These are phyloP conservation scores for Salix caprea DNA, from an alignment of 345 rosid genomes.

Conservation along the genomic window DNA sequence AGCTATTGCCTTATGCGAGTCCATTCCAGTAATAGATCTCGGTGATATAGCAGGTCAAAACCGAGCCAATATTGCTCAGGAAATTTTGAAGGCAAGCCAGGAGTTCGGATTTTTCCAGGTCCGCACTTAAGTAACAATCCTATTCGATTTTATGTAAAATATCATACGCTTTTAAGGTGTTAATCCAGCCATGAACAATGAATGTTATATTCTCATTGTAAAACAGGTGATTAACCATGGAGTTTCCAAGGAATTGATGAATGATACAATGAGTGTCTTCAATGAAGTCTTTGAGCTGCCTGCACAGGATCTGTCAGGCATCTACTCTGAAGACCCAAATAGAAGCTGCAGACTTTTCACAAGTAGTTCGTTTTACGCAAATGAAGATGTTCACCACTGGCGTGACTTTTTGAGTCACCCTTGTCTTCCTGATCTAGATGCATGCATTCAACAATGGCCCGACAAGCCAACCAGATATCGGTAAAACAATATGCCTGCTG, in stretches of 20 bases:
- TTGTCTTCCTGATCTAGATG: neutral
- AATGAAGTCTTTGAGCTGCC: conserved; percentile 33
- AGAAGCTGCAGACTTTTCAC: too few species aligned
- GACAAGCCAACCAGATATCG: neutral
- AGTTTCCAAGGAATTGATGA: conserved; percentile 20
- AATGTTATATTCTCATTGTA: neutral
- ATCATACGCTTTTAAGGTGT: neutral
- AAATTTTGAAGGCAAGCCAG: conserved; percentile 31
- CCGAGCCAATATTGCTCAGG: neutral
- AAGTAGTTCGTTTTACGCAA: too few species aligned
- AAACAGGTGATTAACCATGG: conserved; percentile 38
- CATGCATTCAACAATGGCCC: neutral
- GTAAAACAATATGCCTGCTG: neutral
- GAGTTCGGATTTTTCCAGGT: conserved; percentile 43
- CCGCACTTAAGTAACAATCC: too few species aligned
- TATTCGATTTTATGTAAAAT: too few species aligned
- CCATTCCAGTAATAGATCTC: conserved; percentile 36
- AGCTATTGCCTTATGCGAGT: conserved; percentile 11
- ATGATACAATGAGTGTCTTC: conserved; percentile 19
- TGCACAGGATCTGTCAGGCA: conserved; percentile 1
- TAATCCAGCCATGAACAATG: neutral
- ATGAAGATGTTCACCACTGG: neutral
- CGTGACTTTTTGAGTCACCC: neutral
- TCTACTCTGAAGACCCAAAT: too few species aligned
- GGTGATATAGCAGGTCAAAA: neutral